Conservation (phyloP, 2,329 filamentous ascomycete genomes). For the Gnomoniopsis smithogilvyi region DNA sequence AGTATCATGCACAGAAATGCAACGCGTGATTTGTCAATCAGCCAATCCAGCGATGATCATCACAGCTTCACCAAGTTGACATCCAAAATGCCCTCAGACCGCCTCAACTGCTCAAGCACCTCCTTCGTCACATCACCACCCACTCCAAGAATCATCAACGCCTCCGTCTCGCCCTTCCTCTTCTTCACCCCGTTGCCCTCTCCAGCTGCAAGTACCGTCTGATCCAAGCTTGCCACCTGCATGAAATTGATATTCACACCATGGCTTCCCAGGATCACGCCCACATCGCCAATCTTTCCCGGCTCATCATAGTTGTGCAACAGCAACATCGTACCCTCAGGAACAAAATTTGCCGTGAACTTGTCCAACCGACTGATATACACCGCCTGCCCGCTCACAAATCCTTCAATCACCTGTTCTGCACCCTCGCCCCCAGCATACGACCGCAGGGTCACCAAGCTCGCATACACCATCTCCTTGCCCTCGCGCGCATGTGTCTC, state of each 20-base stretch:
- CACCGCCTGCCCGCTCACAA: conserved; percentile 59
- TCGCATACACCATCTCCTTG: conserved; percentile 63
- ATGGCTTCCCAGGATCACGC: conserved; percentile 64
- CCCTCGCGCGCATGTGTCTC: conserved; percentile 65
- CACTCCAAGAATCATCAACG: conserved; percentile 78
- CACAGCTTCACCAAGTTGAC: conserved; percentile 50
- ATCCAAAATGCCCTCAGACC: conserved; percentile 51
- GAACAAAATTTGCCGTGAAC: conserved; percentile 71
- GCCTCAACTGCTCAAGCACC: conserved; percentile 45
- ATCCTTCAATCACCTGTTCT: conserved; percentile 59
- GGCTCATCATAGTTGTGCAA: conserved; percentile 78
- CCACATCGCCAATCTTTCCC: conserved; percentile 79
- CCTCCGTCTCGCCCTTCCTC: conserved; percentile 54
- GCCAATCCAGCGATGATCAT: neutral
- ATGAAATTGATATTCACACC: conserved; percentile 79
- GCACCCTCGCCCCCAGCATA: conserved; percentile 28
- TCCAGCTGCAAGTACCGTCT: conserved; percentile 22
- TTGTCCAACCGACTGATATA: conserved; percentile 72
- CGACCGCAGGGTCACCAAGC: conserved; percentile 67
- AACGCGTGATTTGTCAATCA: too few relatives aligned
- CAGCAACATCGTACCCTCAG: conserved; percentile 72
- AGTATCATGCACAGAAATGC: too few relatives aligned
- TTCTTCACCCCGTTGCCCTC: conserved; percentile 22
- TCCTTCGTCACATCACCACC: conserved; percentile 61
- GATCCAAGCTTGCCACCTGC: conserved; percentile 62